These are phyloP conservation scores for Phlyctochytrium planicorne DNA, from an alignment of 192 early-diverging fungal genomes.

Conservation along the genomic window DNA sequence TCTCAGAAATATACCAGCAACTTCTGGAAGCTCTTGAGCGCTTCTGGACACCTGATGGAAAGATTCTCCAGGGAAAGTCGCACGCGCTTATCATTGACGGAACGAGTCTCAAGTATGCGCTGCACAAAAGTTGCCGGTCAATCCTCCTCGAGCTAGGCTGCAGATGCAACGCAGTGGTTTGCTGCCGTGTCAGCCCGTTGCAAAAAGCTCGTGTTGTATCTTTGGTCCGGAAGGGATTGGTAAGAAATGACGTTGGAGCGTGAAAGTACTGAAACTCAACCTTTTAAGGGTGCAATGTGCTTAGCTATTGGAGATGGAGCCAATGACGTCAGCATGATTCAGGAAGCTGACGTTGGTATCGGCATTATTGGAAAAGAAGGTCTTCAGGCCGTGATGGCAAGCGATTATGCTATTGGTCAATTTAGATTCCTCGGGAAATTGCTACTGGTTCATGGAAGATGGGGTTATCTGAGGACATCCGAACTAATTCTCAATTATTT, in stretches of 20 bases:
- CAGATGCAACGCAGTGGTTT: conserved; percentile 74
- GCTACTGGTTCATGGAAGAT: conserved; percentile 90
- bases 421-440: conserved; percentile 87
- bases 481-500: conserved; percentile 93
- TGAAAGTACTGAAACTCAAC: conserved; percentile 71
- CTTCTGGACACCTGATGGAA: conserved; percentile 55
- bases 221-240: conserved; percentile 75
- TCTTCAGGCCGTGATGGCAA: conserved; percentile 89
- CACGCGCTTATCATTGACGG: conserved; percentile 59
- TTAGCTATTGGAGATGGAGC: conserved; percentile 62
- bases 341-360: conserved; percentile 67
- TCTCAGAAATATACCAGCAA: conserved; percentile 54
- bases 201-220: conserved; percentile 96
- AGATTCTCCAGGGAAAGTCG: conserved; percentile 15
- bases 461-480: conserved; percentile 84
- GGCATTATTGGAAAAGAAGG: conserved; percentile 63
- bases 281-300: conserved; percentile 79
- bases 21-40: conserved; percentile 55
- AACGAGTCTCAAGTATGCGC: conserved; percentile 58
- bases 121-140: conserved; percentile 62
- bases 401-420: conserved; percentile 90
- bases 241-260: conserved; percentile 33
- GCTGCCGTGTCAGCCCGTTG: conserved; percentile 88
- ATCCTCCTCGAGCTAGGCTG: conserved; percentile 57
- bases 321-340: conserved; percentile 64